Conservation (phyloP, 805 yeast species). For the Saccharomycopsis schoenii region DNA sequence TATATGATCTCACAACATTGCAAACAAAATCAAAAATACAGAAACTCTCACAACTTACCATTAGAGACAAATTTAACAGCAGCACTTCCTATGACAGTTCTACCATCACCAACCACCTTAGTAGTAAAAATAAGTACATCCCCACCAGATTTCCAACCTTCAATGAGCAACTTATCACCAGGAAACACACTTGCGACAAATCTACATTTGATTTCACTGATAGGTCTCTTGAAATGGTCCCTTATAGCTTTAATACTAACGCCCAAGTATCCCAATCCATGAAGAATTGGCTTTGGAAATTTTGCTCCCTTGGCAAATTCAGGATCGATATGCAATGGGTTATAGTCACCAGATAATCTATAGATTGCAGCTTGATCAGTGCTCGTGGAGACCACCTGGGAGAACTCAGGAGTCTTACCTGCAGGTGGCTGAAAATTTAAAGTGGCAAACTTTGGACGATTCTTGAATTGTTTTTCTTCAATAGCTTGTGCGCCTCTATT, state of each 20-base stretch:
- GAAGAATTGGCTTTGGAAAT: slow-evolving; percentile 79
- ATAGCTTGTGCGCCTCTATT: slow-evolving; percentile 62
- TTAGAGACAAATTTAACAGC: slow-evolving; percentile 50
- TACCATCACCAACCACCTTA: slow-evolving; percentile 66
- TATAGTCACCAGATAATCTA: slow-evolving; percentile 87
- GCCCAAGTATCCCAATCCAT: slow-evolving; percentile 87
- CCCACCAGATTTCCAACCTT: slow-evolving; percentile 74
- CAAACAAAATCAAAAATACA: not conserved
- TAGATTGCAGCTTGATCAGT: slow-evolving; percentile 80
- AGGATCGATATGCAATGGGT: slow-evolving; percentile 95
- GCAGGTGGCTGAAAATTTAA: slow-evolving; percentile 42
- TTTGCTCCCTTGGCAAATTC: slow-evolving; percentile 78
- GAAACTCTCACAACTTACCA: slow-evolving; percentile 4
- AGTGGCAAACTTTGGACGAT: slow-evolving; percentile 52
- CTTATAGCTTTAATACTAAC: slow-evolving; percentile 63
- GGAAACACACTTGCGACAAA: slow-evolving; percentile 90
- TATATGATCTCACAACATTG: not conserved
- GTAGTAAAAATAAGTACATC: slow-evolving; percentile 74
- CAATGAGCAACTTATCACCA: slow-evolving; percentile 75
- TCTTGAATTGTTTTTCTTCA: slow-evolving; percentile 34
- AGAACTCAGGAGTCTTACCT: slow-evolving; percentile 55
- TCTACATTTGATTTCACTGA: slow-evolving; percentile 79
- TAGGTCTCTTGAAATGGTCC: slow-evolving; percentile 69
- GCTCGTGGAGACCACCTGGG: slow-evolving; percentile 44
- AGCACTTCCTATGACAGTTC: slow-evolving; percentile 85